Evolutionary conservation across 345 rosid genomes (phyloP).

Genomic region (Microthlaspi erraticum): DNA sequence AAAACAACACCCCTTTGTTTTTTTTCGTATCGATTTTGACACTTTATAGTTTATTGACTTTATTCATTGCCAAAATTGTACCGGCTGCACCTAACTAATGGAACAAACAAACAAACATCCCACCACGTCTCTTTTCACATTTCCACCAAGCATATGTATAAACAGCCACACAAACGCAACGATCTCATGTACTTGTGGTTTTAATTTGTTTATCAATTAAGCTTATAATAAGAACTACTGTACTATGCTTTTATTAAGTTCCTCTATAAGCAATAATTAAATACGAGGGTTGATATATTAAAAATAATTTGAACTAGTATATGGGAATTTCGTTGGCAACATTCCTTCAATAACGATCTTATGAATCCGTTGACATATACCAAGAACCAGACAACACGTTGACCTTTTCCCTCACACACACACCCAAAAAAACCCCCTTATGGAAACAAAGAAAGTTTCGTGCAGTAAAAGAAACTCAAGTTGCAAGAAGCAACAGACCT

Average conservation of each 20-base stretch:
- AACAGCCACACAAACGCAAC: conserved; percentile 5
- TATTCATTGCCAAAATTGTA: conserved; percentile 3
- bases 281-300: conserved; percentile 22
- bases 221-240: background rate
- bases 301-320: conserved; percentile 4
- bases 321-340: conserved; percentile 30
- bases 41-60: no score
- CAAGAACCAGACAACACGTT: conserved; percentile 35
- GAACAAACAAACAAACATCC: conserved; percentile 42
- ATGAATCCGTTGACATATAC: conserved; percentile 37
- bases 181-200: conserved; percentile 5
- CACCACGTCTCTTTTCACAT: conserved; percentile 40
- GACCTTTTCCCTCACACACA: conserved; percentile 17
- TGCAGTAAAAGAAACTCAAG: conserved; percentile 40
- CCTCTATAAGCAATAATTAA: conserved; percentile 1
- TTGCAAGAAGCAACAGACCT: conserved; percentile 20
- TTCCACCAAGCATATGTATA: background rate
- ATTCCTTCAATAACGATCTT: conserved; percentile 28
- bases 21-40: background rate
- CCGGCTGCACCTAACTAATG: conserved; percentile 24
- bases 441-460: conserved; percentile 29
- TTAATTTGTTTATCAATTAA: background rate
- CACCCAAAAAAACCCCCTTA: background rate
- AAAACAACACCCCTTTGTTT: conserved; percentile 1
- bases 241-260: background rate